phyloP scores from a whole-genome alignment of 2,329 filamentous ascomycete genomes.

The Aspergillus terreus region DNA sequence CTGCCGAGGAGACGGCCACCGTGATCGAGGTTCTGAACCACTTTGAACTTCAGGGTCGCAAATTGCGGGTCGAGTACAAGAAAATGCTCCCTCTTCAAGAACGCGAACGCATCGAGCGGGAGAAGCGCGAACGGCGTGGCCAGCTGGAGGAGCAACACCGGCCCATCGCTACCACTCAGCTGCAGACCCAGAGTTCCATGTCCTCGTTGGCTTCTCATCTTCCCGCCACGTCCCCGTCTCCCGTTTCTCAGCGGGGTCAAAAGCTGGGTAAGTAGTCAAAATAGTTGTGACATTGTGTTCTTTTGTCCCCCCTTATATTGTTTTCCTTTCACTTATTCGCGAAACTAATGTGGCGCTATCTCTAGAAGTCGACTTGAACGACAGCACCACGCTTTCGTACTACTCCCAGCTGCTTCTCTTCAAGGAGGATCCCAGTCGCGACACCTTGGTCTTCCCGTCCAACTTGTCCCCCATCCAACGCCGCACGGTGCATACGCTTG shows the following conservation, averaged over 20 bases:
- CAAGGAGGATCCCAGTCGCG: slow-evolving; percentile 72
- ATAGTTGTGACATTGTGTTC: not conserved
- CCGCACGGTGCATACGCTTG: slow-evolving; percentile 86
- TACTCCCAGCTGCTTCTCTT: slow-evolving; percentile 90
- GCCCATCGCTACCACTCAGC: slow-evolving; percentile 59
- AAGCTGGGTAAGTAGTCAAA: slow-evolving; percentile 32
- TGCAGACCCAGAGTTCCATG: slow-evolving; percentile 82
- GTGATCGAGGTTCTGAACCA: slow-evolving; percentile 96
- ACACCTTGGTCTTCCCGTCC: slow-evolving; percentile 79
- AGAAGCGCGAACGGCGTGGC: slow-evolving; percentile 92
- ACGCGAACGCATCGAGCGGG: slow-evolving; percentile 90
- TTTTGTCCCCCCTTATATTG: not conserved
- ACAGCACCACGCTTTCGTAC: slow-evolving; percentile 78
- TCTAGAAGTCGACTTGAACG: slow-evolving; percentile 80
- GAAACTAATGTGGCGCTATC: slow-evolving; percentile 7
- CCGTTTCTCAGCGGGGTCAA: slow-evolving; percentile 55
- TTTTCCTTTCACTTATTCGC: not conserved
- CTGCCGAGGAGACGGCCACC: slow-evolving; percentile 83
- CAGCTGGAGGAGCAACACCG: slow-evolving; percentile 97
- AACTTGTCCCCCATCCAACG: slow-evolving; percentile 78
- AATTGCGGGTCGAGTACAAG: slow-evolving; percentile 96
- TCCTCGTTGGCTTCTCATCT: slow-evolving; percentile 69
- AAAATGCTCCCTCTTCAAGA: slow-evolving; percentile 97
- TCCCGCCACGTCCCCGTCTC: slow-evolving; percentile 62
- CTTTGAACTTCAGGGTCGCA: slow-evolving; percentile 89